Evolutionary conservation across 148 eudicot genomes (phyloP).

Genomic region (Chenopodium album): DNA sequence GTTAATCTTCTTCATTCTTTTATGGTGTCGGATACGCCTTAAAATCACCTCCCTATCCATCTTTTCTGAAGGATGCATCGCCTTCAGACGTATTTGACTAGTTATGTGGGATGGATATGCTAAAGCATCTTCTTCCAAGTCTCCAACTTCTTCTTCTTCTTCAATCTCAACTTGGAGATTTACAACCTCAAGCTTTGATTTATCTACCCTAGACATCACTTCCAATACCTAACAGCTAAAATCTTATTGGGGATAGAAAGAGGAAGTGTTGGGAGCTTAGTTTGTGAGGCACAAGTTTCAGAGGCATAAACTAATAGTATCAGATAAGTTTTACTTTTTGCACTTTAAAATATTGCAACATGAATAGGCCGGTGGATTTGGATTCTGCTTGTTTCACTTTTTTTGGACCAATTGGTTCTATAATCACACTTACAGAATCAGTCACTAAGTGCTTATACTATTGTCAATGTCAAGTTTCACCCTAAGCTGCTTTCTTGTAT

Average conservation of each 20-base stretch:
- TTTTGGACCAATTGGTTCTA: background rate
- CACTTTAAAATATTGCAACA: background rate
- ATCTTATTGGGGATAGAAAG: background rate
- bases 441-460: background rate
- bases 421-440: background rate
- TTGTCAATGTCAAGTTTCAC: background rate
- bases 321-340: background rate
- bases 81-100: conserved; percentile 13
- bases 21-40: conserved; percentile 22
- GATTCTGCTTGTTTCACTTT: conserved; percentile 14
- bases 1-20: conserved; percentile 18
- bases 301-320: background rate
- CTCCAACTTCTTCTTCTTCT: conserved; percentile 5
- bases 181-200: background rate
- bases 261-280: background rate
- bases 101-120: background rate
- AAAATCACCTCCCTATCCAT: conserved; percentile 12
- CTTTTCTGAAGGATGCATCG: conserved; percentile 17
- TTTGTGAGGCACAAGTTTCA: background rate
- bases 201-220: conserved; percentile 3
- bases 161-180: conserved; percentile 18
- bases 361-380: conserved; percentile 14
- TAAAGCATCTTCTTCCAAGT: background rate
- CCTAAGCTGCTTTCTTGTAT: background rate
- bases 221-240: background rate